A percentile compares a stretch with the other conserved stretches of the same genome.
phyloP scores from a whole-genome alignment of 306 rosid species.

The Carpinus fangiana region DNA sequence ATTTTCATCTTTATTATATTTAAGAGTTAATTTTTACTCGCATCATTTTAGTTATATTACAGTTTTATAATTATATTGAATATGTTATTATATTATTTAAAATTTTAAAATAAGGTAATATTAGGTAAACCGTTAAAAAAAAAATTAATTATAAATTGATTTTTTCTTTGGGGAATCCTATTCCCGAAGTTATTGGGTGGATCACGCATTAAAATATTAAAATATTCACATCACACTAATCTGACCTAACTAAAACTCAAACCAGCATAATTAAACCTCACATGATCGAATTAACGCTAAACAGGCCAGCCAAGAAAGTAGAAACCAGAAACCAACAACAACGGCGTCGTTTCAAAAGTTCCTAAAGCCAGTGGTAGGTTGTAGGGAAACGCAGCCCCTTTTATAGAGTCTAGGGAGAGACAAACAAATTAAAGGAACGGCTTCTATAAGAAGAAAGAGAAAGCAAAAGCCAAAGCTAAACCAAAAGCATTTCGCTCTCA shows the following conservation, averaged over 20 bases:
- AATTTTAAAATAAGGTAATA: too few relatives aligned
- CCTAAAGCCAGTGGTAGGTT: neutral
- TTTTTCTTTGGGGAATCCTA: too few relatives aligned
- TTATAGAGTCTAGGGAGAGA: conserved; percentile 8
- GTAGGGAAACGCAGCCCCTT: too few relatives aligned
- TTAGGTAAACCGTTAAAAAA: too few relatives aligned
- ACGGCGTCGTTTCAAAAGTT: neutral
- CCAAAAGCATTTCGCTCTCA: conserved; percentile 29
- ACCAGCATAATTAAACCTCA: conserved; percentile 1
- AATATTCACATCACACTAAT: neutral
- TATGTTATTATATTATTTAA: too few relatives aligned
- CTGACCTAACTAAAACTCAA: neutral
- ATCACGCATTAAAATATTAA: neutral
- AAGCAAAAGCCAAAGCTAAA: conserved; percentile 19
- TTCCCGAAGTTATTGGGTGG: too few relatives aligned
- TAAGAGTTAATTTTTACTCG: too few relatives aligned
- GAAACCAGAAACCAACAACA: too few relatives aligned
- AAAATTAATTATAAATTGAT: too few relatives aligned
- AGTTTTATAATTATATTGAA: too few relatives aligned
- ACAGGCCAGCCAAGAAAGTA: neutral
- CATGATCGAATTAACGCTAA: neutral
- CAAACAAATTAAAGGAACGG: conserved; percentile 28
- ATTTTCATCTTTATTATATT: too few relatives aligned
- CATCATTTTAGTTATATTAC: too few relatives aligned
- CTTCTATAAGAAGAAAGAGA: conserved; percentile 20